A percentile compares a stretch with the other conserved stretches of the same genome.
These are phyloP conservation scores for Tolypocladium album DNA, from an alignment of 2,329 filamentous ascomycete species.

Conservation along the genomic window DNA sequence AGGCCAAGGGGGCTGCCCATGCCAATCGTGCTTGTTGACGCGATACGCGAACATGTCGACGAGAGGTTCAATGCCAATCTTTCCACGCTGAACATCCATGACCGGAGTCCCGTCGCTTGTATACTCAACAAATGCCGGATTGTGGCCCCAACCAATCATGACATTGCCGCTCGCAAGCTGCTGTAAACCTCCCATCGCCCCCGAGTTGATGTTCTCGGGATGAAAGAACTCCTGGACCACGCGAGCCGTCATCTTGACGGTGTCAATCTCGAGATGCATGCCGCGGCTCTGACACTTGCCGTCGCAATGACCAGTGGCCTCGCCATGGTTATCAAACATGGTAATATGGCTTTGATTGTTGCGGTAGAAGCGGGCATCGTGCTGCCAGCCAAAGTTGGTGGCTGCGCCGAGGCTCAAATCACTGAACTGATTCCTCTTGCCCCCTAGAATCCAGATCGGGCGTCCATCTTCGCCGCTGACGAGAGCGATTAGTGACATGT, in stretches of 20 bases:
- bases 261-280: constrained; percentile 17
- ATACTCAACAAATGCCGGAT: not conserved
- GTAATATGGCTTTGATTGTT: constrained; percentile 16
- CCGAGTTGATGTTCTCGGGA: constrained; percentile 12
- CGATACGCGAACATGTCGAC: constrained; percentile 18
- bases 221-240: constrained; percentile 19
- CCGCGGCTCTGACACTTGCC: not conserved
- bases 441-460: constrained; percentile 24
- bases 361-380: constrained; percentile 22
- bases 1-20: constrained; percentile 15
- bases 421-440: constrained; percentile 20
- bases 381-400: constrained; percentile 27
- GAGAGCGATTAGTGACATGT: not conserved
- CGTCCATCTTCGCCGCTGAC: not conserved
- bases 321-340: constrained; percentile 28
- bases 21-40: constrained; percentile 15
- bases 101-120: not conserved
- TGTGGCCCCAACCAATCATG: constrained; percentile 8
- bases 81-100: constrained; percentile 6
- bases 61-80: constrained; percentile 9
- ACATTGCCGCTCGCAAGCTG: constrained; percentile 16
- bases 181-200: constrained; percentile 16
- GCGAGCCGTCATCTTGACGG: constrained; percentile 14
- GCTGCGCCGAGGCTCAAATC: constrained; percentile 22
- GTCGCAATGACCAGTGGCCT: constrained; percentile 16